Evolutionary conservation across 2,329 filamentous ascomycete genomes (phyloP), one percentile per base, ranked within the genome.

Genomic region (Apiospora arundinis): DNA sequence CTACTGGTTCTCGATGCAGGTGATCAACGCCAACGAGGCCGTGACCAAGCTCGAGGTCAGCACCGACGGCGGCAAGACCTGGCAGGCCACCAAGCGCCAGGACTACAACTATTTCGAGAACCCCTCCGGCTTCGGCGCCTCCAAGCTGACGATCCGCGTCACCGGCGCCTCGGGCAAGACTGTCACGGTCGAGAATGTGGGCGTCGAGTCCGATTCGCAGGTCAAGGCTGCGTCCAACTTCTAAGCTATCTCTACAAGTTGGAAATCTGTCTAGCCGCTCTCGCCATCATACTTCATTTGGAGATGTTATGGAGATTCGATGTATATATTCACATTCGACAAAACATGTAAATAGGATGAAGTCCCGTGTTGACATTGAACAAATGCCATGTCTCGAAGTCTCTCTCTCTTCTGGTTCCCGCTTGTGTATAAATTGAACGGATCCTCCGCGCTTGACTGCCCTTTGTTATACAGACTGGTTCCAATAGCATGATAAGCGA

Each of bases 41-140:
- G 85, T 92, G 52, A 75, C 82, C 69, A 84, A 81, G 73, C 83
- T 92, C 32, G 89, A 92, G 74, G 89, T 92, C 71, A 89, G 87
- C 72, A 89, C 84, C 23, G 87, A 92, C 76, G 85, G 87, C 14
- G 90, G 90, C 23, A 83, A 75, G 69, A 88, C 86, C 18, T 92
- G 90, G 90, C 79, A 86, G 78, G 68, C 78, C n/a, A 91, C 90
- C 0, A 83, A 81, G 2, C 83, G 90, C 67, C 79, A 84, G 70
- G 79, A 82, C 40, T 90, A 90, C 78, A 89, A 92, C 83, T 92
- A 85, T 81, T 92, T 92, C 65, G 86, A 92, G 83, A 85, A 90
- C 74, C 71, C 81, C 0, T 82, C 83, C 71, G 90, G 90, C 0
- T 91, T 89, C 75, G 87, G 89, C 0, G 85, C 84, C 0, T 79